phyloP scores from a whole-genome alignment of 805 yeast species.

The Blastobotrys attinorum region DNA sequence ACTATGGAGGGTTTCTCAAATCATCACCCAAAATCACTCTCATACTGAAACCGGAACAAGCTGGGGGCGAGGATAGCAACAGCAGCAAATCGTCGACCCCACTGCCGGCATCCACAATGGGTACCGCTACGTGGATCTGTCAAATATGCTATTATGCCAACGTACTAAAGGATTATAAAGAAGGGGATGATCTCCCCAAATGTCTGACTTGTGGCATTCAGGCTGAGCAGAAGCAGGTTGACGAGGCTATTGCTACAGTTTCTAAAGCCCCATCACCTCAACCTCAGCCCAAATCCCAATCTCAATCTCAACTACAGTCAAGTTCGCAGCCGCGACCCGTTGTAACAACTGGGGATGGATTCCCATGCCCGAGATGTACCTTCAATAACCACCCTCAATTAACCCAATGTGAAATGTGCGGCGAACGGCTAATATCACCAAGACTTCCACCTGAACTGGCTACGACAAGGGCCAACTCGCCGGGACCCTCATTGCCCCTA shows the following conservation, averaged over 20 bases:
- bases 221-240: conserved; percentile 33
- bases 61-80: not conserved
- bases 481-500: conserved; percentile 15
- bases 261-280: conserved; percentile 1
- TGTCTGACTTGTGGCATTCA: conserved; percentile 61
- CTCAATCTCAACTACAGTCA: not conserved
- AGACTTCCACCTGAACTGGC: conserved; percentile 21
- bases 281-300: not conserved
- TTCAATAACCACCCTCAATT: conserved; percentile 78
- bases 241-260: conserved; percentile 23
- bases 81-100: conserved; percentile 3
- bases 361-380: conserved; percentile 53
- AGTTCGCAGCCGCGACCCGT: no score
- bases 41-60: conserved; percentile 34
- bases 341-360: no score
- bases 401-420: conserved; percentile 81
- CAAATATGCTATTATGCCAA: conserved; percentile 81
- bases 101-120: conserved; percentile 5
- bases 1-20: conserved; percentile 22
- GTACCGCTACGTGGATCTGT: conserved; percentile 59
- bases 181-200: conserved; percentile 31
- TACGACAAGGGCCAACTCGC: conserved; percentile 15
- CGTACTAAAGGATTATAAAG: conserved; percentile 29
- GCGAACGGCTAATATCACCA: conserved; percentile 39
- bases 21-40: conserved; percentile 28